Conservation (phyloP, 768 basidiomycete genomes). For the Gymnopilus junonius region DNA sequence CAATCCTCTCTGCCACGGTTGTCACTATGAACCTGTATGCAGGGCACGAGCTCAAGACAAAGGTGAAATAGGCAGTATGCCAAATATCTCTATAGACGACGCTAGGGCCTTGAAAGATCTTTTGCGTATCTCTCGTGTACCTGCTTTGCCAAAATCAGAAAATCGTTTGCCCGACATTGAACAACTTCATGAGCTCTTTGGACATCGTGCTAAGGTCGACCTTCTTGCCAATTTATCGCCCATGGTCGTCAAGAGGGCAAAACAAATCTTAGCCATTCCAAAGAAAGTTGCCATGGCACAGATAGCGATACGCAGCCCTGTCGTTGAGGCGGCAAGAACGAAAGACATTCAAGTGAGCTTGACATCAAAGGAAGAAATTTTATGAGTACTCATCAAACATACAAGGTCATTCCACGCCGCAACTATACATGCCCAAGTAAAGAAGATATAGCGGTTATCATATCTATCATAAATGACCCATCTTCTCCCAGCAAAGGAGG, state of each 20-base stretch:
- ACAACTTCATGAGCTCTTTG: constrained; percentile 45
- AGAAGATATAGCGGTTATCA: constrained; percentile 50
- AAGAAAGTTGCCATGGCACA: constrained; percentile 22
- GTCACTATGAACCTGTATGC: constrained; percentile 44
- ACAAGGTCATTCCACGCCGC: constrained; percentile 44
- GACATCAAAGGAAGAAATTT: neutral
- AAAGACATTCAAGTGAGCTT: constrained; percentile 36
- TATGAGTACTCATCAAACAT: neutral
- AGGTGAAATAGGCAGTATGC: constrained; percentile 47
- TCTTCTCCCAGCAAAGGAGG: constrained; percentile 34
- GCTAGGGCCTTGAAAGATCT: constrained; percentile 43
- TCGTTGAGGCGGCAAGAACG: constrained; percentile 43
- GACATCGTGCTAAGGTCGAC: constrained; percentile 30
- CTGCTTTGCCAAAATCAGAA: constrained; percentile 11
- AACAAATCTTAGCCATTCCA: constrained; percentile 42
- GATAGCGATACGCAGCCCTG: constrained; percentile 33
- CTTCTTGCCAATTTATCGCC: constrained; percentile 36
- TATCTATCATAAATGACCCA: constrained; percentile 48
- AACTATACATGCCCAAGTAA: constrained; percentile 47
- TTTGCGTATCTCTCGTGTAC: constrained; percentile 32
- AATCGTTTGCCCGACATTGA: constrained; percentile 47
- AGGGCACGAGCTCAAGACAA: constrained; percentile 35
- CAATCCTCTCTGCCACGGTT: constrained; percentile 51
- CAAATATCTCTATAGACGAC: constrained; percentile 53
- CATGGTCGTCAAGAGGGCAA: constrained; percentile 42